These are phyloP conservation scores for Acanthamoeba royreba DNA, from an alignment of 208 protist genomes.

Conservation along the genomic window DNA sequence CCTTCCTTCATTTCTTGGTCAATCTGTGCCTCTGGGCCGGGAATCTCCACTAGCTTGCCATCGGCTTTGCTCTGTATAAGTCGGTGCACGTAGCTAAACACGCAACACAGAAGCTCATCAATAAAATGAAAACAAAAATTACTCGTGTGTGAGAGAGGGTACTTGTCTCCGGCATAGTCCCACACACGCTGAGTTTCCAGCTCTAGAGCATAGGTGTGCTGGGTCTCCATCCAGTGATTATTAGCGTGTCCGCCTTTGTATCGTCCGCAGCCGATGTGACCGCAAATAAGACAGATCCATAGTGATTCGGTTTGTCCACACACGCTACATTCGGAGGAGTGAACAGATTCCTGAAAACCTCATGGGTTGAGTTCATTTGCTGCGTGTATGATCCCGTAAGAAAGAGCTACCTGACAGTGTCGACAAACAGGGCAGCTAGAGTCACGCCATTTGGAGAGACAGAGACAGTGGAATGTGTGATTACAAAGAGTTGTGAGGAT, in stretches of 20 bases:
- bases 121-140: neutral
- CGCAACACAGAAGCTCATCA: neutral
- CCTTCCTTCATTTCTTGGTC: slow-evolving; percentile 6
- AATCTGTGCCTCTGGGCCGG: neutral
- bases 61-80: slow-evolving; percentile 81
- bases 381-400: neutral
- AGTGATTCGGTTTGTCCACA: slow-evolving; percentile 73
- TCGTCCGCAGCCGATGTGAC: slow-evolving; percentile 76
- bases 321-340: slow-evolving; percentile 57
- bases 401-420: slow-evolving; percentile 72
- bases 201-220: slow-evolving; percentile 84
- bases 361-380: neutral
- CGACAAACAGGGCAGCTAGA: slow-evolving; percentile 80
- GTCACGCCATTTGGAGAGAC: slow-evolving; percentile 74
- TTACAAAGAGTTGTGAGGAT: slow-evolving; percentile 83
- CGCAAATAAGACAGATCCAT: slow-evolving; percentile 89
- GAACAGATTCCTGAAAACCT: neutral
- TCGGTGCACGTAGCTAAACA: slow-evolving; percentile 76
- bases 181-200: slow-evolving; percentile 81
- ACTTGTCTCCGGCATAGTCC: slow-evolving; percentile 85
- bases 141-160: neutral
- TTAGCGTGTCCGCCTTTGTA: slow-evolving; percentile 74
- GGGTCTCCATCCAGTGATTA: slow-evolving; percentile 75
- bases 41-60: slow-evolving; percentile 82
- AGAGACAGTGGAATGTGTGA: slow-evolving; percentile 82